Evolutionary conservation across 1,284 basidiomycete species (phyloP).

Genomic region (Fomitiporia mediterranea): DNA sequence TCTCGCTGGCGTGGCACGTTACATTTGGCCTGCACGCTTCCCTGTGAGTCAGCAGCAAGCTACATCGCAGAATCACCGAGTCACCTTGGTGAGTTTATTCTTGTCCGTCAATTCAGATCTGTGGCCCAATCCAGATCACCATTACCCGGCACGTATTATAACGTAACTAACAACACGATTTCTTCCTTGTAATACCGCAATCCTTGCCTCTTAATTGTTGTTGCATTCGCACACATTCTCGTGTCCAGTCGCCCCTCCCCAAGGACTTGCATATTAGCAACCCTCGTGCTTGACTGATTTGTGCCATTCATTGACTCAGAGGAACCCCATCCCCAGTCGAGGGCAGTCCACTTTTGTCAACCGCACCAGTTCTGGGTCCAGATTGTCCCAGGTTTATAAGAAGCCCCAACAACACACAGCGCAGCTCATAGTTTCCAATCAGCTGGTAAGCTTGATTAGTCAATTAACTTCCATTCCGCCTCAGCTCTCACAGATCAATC

Average conservation of each 20-base stretch:
- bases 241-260: neutral
- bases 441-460: too few species aligned
- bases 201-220: neutral
- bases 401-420: too few species aligned
- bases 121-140: neutral
- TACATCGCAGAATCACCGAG: neutral
- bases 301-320: neutral
- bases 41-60: slow-evolving; percentile 1
- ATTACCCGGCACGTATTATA: too few species aligned
- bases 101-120: neutral
- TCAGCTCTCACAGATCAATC: too few species aligned
- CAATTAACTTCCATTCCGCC: too few species aligned
- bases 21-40: neutral
- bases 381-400: neutral
- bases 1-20: neutral
- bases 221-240: neutral
- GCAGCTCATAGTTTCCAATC: too few species aligned
- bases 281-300: neutral
- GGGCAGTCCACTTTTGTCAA: neutral
- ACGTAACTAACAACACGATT: too few species aligned
- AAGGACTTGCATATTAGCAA: too few species aligned
- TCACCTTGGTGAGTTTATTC: neutral
- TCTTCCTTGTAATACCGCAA: too few species aligned
- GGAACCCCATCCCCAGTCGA: too few species aligned
- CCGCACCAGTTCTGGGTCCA: too few species aligned